These are phyloP conservation scores for Microdochium trichocladiopsis DNA, from an alignment of 2,329 filamentous ascomycete genomes.

Conservation along the genomic window DNA sequence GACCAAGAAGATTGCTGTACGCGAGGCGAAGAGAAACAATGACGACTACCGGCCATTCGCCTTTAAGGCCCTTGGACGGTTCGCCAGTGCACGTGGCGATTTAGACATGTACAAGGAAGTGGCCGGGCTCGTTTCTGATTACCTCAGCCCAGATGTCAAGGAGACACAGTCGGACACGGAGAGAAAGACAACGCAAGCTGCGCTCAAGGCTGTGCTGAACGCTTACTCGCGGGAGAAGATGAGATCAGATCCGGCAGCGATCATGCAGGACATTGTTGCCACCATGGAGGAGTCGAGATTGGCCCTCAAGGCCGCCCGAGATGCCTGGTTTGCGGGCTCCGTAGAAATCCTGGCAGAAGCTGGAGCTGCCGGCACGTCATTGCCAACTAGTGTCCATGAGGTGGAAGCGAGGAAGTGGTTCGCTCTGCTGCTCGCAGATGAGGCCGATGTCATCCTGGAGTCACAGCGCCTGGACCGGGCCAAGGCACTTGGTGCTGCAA, in stretches of 20 bases:
- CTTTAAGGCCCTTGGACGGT: slow-evolving; percentile 64
- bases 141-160: slow-evolving; percentile 48
- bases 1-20: slow-evolving; percentile 72
- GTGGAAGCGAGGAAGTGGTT: slow-evolving; percentile 30
- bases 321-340: slow-evolving; percentile 45
- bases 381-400: background rate
- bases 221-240: slow-evolving; percentile 39
- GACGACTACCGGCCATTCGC: slow-evolving; percentile 73
- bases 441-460: slow-evolving; percentile 40
- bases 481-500: slow-evolving; percentile 34
- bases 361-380: slow-evolving; percentile 8
- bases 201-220: slow-evolving; percentile 40
- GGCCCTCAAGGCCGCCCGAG: slow-evolving; percentile 35
- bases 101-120: slow-evolving; percentile 65
- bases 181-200: slow-evolving; percentile 38
- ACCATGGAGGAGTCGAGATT: slow-evolving; percentile 22
- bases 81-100: slow-evolving; percentile 61
- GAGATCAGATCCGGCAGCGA: slow-evolving; percentile 23
- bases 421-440: slow-evolving; percentile 36
- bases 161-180: slow-evolving; percentile 29
- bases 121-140: slow-evolving; percentile 52
- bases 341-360: slow-evolving; percentile 39
- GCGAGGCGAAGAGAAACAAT: slow-evolving; percentile 91
- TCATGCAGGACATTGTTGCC: slow-evolving; percentile 31
- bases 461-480: slow-evolving; percentile 40